Evolutionary conservation across 768 basidiomycete species (phyloP).

Genomic region (Termitomyces sp.): DNA sequence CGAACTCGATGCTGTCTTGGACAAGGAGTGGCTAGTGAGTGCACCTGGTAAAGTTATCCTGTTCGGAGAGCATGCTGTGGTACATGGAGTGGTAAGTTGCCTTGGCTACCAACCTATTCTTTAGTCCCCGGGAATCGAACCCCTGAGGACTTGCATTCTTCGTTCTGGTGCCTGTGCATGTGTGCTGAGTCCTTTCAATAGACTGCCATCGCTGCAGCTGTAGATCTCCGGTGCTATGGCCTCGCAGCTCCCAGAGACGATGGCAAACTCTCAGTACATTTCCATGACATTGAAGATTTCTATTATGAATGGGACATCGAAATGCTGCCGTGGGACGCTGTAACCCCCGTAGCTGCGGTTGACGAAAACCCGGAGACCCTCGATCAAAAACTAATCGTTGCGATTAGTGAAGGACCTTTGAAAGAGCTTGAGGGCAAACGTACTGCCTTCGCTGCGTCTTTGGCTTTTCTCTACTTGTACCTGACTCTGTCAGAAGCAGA

Average conservation of each 20-base stretch:
- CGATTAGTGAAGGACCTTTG: slow-evolving; percentile 49
- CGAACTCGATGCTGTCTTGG: slow-evolving; percentile 32
- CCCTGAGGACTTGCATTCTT: slow-evolving; percentile 4
- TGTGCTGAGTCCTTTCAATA: slow-evolving; percentile 24
- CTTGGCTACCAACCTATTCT: slow-evolving; percentile 2
- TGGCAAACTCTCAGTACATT: slow-evolving; percentile 65
- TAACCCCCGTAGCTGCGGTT: slow-evolving; percentile 45
- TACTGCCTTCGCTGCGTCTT: slow-evolving; percentile 34
- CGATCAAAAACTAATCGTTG: slow-evolving; percentile 68
- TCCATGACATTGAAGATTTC: slow-evolving; percentile 75
- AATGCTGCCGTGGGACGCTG: slow-evolving; percentile 73
- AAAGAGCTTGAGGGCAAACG: slow-evolving; percentile 29
- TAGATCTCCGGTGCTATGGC: slow-evolving; percentile 94
- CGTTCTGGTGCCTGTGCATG: slow-evolving; percentile 4
- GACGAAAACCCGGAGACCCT: slow-evolving; percentile 59
- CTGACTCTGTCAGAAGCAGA: slow-evolving; percentile 62
- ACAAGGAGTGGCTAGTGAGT: slow-evolving; percentile 76
- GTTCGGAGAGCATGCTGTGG: slow-evolving; percentile 98
- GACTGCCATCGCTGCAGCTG: slow-evolving; percentile 93
- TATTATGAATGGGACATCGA: slow-evolving; percentile 78
- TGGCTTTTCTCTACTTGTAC: slow-evolving; percentile 92
- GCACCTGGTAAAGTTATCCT: slow-evolving; percentile 98
- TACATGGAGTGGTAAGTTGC: slow-evolving; percentile 85
- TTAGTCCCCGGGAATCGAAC: neutral
- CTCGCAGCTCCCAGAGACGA: slow-evolving; percentile 73